phyloP scores from a whole-genome alignment of 2,329 filamentous ascomycete species.

The Monosporascus sp. region DNA sequence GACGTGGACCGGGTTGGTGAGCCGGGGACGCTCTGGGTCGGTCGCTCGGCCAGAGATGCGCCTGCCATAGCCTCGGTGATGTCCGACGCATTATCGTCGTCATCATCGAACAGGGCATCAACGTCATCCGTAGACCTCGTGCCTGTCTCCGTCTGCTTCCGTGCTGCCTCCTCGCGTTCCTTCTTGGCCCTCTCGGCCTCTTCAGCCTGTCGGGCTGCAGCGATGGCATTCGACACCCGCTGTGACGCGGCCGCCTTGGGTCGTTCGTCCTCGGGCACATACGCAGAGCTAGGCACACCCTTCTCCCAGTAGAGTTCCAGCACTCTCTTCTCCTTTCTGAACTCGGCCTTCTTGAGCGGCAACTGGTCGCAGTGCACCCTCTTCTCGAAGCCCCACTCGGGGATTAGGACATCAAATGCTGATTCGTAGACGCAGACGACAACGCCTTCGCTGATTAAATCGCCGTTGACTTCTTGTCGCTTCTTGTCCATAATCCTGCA shows the following conservation, averaged over 20 bases:
- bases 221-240: conserved; percentile 67
- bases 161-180: conserved; percentile 84
- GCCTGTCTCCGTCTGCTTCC: conserved; percentile 90
- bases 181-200: conserved; percentile 74
- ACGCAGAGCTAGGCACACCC: conserved; percentile 91
- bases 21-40: conserved; percentile 91
- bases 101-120: conserved; percentile 92
- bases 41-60: conserved; percentile 81
- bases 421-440: conserved; percentile 98
- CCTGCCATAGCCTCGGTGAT: conserved; percentile 87
- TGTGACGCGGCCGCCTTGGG: conserved; percentile 75
- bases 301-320: conserved; percentile 99
- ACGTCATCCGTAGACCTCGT: conserved; percentile 91
- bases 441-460: conserved; percentile 92
- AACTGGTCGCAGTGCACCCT: conserved; percentile 98
- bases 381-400: conserved; percentile 98
- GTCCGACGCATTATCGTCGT: conserved; percentile 82
- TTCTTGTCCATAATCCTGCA: conserved; percentile 95
- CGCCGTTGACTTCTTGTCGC: conserved; percentile 77
- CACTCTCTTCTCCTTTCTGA: conserved; percentile 90
- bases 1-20: conserved; percentile 76
- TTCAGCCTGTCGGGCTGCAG: conserved; percentile 74
- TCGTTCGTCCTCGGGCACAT: conserved; percentile 93
- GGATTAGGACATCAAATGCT: conserved; percentile 95
- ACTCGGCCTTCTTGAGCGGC: conserved; percentile 98